These are phyloP conservation scores for Russula sp. DNA, from an alignment of 768 basidiomycete genomes.

Conservation along the genomic window DNA sequence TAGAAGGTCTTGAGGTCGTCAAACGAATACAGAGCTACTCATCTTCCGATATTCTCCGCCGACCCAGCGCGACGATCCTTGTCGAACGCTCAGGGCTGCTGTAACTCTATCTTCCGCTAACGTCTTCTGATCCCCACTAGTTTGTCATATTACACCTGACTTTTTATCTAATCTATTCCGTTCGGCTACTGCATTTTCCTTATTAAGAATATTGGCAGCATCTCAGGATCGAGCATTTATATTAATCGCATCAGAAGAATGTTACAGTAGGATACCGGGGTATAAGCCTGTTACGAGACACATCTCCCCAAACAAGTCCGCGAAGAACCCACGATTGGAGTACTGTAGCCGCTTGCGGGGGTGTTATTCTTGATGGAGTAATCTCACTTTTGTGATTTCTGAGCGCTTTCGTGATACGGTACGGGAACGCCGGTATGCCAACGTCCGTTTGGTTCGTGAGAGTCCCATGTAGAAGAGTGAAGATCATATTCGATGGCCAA, in stretches of 20 bases:
- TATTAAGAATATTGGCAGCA: constrained; percentile 4
- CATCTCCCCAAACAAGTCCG: background rate
- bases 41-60: constrained; percentile 27
- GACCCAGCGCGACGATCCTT: constrained; percentile 27
- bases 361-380: background rate
- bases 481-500: background rate
- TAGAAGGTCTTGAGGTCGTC: constrained; percentile 63
- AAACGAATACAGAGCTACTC: constrained; percentile 50
- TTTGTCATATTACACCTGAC: constrained; percentile 11
- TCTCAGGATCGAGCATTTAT: constrained; percentile 1
- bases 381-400: background rate
- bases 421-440: too few relatives aligned
- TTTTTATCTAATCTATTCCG: constrained; percentile 20
- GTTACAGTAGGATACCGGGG: constrained; percentile 1
- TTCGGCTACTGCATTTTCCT: constrained; percentile 5
- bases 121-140: constrained; percentile 2
- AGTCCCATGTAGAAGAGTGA: too few relatives aligned
- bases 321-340: constrained; percentile 11
- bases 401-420: background rate
- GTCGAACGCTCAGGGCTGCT: constrained; percentile 27
- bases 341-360: background rate
- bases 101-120: constrained; percentile 14
- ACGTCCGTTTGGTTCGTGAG: background rate
- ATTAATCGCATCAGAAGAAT: constrained; percentile 4
- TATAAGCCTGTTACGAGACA: background rate